Percentiles rank a stretch among this genome's conserved stretches.
Conservation (phyloP, 78 protist genomes). For the Pigoraptor vietnamica region DNA sequence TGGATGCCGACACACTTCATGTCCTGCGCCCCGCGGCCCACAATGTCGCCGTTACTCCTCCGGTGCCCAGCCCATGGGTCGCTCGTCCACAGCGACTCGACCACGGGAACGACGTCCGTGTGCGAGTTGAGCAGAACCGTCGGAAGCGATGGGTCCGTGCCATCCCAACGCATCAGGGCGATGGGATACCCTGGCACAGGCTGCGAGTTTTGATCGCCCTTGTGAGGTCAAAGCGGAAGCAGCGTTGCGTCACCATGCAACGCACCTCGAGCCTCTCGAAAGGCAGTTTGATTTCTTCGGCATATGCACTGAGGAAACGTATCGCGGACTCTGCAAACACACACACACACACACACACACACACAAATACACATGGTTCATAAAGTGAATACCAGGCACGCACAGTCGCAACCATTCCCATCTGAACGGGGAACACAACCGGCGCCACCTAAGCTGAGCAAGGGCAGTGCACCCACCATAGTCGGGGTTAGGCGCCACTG, state of each 20-base stretch:
- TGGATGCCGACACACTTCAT: conserved; percentile 87
- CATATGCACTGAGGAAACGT: neutral
- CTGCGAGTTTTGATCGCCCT: no score
- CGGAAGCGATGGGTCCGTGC: conserved; percentile 53
- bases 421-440: no score
- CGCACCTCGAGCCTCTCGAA: neutral
- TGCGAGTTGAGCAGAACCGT: conserved; percentile 68
- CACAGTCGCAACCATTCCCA: no score
- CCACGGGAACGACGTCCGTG: conserved; percentile 78
- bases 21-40: conserved; percentile 85
- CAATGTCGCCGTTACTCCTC: conserved; percentile 49
- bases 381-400: no score
- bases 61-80: conserved; percentile 49
- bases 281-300: neutral
- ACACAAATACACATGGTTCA: no score
- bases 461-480: neutral
- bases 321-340: neutral
- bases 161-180: conserved; percentile 49
- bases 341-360: no score
- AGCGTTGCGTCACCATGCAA: no score
- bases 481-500: conserved; percentile 18
- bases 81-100: conserved; percentile 42
- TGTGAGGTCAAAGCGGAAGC: no score
- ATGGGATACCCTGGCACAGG: conserved; percentile 31
- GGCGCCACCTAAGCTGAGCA: no score